phyloP scores from a whole-genome alignment of 345 rosid genomes.

The Hypericum androsaemum region DNA sequence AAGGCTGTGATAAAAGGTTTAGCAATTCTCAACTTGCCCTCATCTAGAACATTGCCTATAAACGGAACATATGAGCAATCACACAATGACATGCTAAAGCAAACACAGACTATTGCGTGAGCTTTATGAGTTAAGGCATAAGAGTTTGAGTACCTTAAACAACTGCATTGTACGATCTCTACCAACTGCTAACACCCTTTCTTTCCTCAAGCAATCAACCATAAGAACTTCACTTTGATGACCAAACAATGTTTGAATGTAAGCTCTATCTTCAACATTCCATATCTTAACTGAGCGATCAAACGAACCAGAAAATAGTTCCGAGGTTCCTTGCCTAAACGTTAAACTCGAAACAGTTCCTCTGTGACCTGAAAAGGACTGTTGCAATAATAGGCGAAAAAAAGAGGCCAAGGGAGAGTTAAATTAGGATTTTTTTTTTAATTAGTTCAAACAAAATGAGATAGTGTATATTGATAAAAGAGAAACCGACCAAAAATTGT shows the following conservation, averaged over 20 bases:
- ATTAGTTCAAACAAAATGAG: too few relatives aligned
- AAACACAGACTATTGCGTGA: too few relatives aligned
- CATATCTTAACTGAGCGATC: constrained; percentile 88
- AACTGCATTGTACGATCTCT: constrained; percentile 86
- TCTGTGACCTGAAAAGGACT: constrained; percentile 95
- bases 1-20: not conserved
- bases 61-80: not conserved
- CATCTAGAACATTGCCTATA: not conserved
- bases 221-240: constrained; percentile 73
- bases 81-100: not conserved
- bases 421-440: too few relatives aligned
- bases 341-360: constrained; percentile 73
- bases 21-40: not conserved
- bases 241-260: constrained; percentile 63
- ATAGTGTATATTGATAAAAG: too few relatives aligned
- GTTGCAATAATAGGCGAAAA: constrained; percentile 14
- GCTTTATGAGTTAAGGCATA: not conserved
- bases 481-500: too few relatives aligned
- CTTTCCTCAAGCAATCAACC: constrained; percentile 68
- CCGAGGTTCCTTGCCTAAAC: constrained; percentile 77
- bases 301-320: constrained; percentile 95
- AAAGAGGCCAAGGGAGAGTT: constrained; percentile 3
- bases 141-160: constrained; percentile 31
- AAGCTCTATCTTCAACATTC: constrained; percentile 87
- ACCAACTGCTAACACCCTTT: constrained; percentile 65